Evolutionary conservation across 1,139 yeast genomes (phyloP).

Genomic region (Candida dubliniensis): DNA sequence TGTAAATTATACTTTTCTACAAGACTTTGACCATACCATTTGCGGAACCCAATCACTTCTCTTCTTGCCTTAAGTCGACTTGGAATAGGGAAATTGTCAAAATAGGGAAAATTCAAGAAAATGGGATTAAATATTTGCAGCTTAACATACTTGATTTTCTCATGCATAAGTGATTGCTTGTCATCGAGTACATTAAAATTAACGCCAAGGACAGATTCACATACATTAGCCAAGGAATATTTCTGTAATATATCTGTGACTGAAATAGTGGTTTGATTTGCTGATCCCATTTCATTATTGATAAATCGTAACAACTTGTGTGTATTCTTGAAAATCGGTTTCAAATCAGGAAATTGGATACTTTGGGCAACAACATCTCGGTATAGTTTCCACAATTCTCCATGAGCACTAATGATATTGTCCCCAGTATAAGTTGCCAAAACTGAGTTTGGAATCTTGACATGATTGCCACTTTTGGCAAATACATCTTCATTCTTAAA

Average conservation of each 20-base stretch:
- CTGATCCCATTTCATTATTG: constrained; percentile 8
- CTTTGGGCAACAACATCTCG: constrained; percentile 48
- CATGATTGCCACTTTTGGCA: constrained; percentile 62
- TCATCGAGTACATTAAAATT: constrained; percentile 34
- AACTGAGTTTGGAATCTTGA: constrained; percentile 57
- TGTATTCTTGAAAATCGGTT: constrained; percentile 37
- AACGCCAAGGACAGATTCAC: constrained; percentile 52
- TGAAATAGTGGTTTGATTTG: constrained; percentile 15
- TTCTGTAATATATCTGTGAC: constrained; percentile 48
- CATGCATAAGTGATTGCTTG: constrained; percentile 34
- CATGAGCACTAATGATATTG: constrained; percentile 62
- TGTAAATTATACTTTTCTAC: constrained; percentile 6
- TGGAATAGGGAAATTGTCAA: constrained; percentile 53
- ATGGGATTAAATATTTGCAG: constrained; percentile 57
- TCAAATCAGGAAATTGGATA: constrained; percentile 49
- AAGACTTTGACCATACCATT: constrained; percentile 27
- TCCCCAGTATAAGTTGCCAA: constrained; percentile 61
- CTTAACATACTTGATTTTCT: constrained; percentile 44
- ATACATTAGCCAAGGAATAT: constrained; percentile 50
- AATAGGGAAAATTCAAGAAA: constrained; percentile 53
- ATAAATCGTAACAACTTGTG: constrained; percentile 21
- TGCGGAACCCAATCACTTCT: constrained; percentile 46
- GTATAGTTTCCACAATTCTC: constrained; percentile 52
- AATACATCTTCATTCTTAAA: constrained; percentile 51
- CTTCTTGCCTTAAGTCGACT: constrained; percentile 44